These are phyloP conservation scores for Ascochyta pisi DNA, from an alignment of 2,329 filamentous ascomycete genomes.

Conservation along the genomic window DNA sequence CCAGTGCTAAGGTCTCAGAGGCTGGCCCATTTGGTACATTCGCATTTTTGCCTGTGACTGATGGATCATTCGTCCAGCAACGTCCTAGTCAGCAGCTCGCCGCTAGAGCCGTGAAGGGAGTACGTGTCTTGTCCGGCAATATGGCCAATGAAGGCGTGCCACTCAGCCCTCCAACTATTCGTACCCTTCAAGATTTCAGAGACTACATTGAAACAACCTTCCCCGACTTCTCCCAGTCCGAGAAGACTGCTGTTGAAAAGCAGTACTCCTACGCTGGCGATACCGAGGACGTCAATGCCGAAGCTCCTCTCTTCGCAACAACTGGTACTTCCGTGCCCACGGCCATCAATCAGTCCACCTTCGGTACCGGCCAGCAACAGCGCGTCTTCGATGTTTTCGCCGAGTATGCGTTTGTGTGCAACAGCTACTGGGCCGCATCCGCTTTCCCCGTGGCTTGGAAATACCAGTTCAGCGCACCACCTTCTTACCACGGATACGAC, in stretches of 20 bases:
- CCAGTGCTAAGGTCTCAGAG: conserved; percentile 40
- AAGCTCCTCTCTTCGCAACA: conserved; percentile 36
- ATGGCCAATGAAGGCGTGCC: conserved; percentile 53
- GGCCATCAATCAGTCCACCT: conserved; percentile 39
- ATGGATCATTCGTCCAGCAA: conserved; percentile 49
- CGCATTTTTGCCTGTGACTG: conserved; percentile 52
- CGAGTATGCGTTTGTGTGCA: conserved; percentile 54
- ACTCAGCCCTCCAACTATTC: conserved; percentile 39
- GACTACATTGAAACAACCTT: conserved; percentile 39
- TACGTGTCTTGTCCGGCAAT: conserved; percentile 41
- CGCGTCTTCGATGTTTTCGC: conserved; percentile 54
- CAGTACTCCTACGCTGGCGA: conserved; percentile 41
- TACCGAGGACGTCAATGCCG: conserved; percentile 27
- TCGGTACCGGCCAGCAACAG: conserved; percentile 43
- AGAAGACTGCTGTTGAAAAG: conserved; percentile 35
- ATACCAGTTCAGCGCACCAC: conserved; percentile 41
- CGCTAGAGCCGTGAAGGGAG: conserved; percentile 33
- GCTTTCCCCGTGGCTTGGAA: conserved; percentile 46
- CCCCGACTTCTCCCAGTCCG: conserved; percentile 44
- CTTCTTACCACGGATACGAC: conserved; percentile 44
- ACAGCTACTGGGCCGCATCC: conserved; percentile 50
- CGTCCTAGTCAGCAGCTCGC: conserved; percentile 40
- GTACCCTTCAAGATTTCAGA: conserved; percentile 39
- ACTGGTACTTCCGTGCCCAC: conserved; percentile 29
- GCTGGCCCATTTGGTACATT: conserved; percentile 50